phyloP scores from a whole-genome alignment of 2,329 filamentous ascomycete genomes.

The Sporothrix brasiliensis region DNA sequence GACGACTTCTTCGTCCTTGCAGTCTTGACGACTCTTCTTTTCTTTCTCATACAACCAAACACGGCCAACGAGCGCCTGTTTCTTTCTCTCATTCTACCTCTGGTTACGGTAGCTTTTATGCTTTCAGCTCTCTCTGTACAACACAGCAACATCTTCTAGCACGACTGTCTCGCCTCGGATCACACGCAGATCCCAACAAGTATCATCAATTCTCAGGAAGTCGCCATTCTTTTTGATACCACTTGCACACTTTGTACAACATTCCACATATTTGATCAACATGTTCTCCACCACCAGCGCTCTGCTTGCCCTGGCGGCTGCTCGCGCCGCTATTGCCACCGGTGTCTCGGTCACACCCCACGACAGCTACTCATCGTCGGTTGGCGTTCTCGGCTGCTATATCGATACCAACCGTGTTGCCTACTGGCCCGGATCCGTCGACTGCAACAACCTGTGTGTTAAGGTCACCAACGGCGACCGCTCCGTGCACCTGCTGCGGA shows the following conservation, averaged over 20 bases:
- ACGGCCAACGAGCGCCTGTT: constrained; percentile 24
- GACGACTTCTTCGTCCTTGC: constrained; percentile 3
- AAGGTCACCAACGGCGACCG: constrained; percentile 54
- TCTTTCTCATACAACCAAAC: neutral
- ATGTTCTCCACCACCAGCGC: constrained; percentile 18
- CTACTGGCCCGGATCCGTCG: constrained; percentile 59
- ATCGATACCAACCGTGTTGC: constrained; percentile 63
- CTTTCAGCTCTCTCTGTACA: neutral
- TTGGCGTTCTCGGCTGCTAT: constrained; percentile 63
- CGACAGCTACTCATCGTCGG: constrained; percentile 58
- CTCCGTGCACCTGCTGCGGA: constrained; percentile 59
- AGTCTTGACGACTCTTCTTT: constrained; percentile 18
- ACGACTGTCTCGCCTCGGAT: constrained; percentile 18
- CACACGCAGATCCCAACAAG: constrained; percentile 15
- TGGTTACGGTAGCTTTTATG: constrained; percentile 27
- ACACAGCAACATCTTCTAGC: constrained; percentile 17
- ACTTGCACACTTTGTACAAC: neutral
- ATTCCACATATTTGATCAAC: neutral
- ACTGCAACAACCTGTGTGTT: constrained; percentile 61
- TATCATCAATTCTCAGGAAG: neutral
- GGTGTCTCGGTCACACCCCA: constrained; percentile 56
- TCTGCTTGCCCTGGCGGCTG: constrained; percentile 28
- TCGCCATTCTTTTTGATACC: constrained; percentile 14
- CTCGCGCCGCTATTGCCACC: constrained; percentile 36
- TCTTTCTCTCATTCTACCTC: constrained; percentile 22